A percentile compares a stretch with the other conserved stretches of the same genome.
These are phyloP conservation scores for Trifolium fragiferum DNA, from an alignment of 306 rosid species.

Conservation along the genomic window DNA sequence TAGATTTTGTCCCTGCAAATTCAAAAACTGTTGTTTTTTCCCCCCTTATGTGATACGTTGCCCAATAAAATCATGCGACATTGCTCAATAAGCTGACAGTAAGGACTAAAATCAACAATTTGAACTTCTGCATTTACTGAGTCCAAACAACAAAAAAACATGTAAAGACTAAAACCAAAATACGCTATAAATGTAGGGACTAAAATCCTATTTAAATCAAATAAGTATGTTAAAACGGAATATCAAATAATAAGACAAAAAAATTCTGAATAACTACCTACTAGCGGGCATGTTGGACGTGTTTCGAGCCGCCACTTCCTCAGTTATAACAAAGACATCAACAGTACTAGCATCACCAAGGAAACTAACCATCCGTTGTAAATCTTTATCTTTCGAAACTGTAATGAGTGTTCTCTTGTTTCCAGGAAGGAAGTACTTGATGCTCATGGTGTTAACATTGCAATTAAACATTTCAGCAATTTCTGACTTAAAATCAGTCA, in stretches of 20 bases:
- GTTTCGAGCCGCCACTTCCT: conserved; percentile 72
- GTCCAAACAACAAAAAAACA: neutral
- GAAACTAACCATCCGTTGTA: conserved; percentile 91
- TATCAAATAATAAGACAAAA: conserved; percentile 29
- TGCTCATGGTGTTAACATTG: conserved; percentile 58
- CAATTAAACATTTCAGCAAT: conserved; percentile 77
- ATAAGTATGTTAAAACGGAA: conserved; percentile 13
- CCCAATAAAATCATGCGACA: neutral
- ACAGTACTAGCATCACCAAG: conserved; percentile 70
- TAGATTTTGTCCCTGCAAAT: neutral
- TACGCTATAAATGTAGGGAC: neutral
- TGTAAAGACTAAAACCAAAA: too few species aligned
- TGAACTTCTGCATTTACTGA: neutral
- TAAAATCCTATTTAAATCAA: neutral
- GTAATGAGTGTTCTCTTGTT: conserved; percentile 90
- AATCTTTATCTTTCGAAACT: conserved; percentile 89
- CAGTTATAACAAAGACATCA: conserved; percentile 73
- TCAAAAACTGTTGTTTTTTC: neutral
- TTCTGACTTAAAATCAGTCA: conserved; percentile 80
- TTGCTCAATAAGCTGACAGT: neutral
- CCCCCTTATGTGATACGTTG: neutral
- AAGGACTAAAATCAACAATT: neutral
- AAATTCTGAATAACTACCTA: conserved; percentile 62
- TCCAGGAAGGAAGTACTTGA: conserved; percentile 94
- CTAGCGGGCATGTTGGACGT: conserved; percentile 84